A percentile compares a stretch with the other conserved stretches of the same genome.
These are phyloP conservation scores for Lactuca sativa DNA, from an alignment of 129 eudicot species.

Conservation along the genomic window DNA sequence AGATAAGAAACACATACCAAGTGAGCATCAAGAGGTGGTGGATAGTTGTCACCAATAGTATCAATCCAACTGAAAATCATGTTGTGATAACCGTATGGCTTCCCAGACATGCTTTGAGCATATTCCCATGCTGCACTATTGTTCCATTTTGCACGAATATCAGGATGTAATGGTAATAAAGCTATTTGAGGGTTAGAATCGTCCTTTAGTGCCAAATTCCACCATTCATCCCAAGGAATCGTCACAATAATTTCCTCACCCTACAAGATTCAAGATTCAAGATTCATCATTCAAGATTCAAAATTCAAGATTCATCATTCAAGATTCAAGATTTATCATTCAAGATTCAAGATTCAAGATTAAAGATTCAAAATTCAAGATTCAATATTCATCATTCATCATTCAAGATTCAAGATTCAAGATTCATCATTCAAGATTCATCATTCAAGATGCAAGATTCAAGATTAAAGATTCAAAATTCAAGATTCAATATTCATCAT, in stretches of 20 bases:
- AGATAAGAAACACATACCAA: conserved; percentile 45
- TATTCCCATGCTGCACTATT: conserved; percentile 84
- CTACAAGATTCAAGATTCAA: conserved; percentile 31
- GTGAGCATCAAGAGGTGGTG: conserved; percentile 93
- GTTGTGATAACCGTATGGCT: conserved; percentile 89
- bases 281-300: not conserved
- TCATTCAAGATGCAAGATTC: no score
- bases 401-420: no score
- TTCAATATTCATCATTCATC: no score
- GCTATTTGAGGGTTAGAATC: conserved; percentile 93
- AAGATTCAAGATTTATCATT: no score
- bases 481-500: no score
- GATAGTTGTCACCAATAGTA: conserved; percentile 72
- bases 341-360: no score
- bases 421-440: no score
- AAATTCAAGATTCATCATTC: no score
- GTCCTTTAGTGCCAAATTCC: conserved; percentile 90
- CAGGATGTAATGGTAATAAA: conserved; percentile 88
- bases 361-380: no score
- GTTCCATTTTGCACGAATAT: conserved; percentile 75
- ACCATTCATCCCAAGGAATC: conserved; percentile 97
- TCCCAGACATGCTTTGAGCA: conserved; percentile 72
- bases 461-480: no score
- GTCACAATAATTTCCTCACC: conserved; percentile 93
- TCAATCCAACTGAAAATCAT: conserved; percentile 95